Evolutionary conservation across 148 eudicot species (phyloP).

Genomic region (Rheum nobile): DNA sequence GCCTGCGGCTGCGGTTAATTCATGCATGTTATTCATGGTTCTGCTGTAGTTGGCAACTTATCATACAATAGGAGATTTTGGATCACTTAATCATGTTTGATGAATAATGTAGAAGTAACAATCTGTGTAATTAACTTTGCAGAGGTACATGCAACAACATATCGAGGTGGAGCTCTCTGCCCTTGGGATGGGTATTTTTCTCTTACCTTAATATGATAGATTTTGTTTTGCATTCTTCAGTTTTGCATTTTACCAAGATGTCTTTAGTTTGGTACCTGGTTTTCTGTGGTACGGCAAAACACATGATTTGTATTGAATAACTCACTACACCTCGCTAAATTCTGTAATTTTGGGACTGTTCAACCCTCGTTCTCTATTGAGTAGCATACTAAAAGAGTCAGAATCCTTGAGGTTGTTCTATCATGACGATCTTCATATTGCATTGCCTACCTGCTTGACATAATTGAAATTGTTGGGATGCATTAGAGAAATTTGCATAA

Average conservation of each 20-base stretch:
- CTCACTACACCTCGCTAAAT: not conserved
- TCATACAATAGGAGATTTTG: not conserved
- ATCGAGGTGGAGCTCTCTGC: slow-evolving; percentile 71
- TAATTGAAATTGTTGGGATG: not conserved
- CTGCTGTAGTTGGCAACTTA: not conserved
- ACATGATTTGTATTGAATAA: not conserved
- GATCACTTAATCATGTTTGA: not conserved
- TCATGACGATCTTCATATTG: not conserved
- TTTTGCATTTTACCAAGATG: not conserved
- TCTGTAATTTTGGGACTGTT: not conserved
- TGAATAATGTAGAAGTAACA: not conserved
- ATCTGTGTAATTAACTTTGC: slow-evolving; percentile 8
- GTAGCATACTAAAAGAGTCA: not conserved
- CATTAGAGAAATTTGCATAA: not conserved
- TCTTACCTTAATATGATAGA: not conserved
- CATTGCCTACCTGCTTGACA: not conserved
- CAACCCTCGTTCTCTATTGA: not conserved
- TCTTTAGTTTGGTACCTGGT: not conserved
- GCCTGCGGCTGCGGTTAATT: not conserved
- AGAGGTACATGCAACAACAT: slow-evolving; percentile 66
- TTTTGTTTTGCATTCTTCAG: not conserved
- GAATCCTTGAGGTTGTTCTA: not conserved
- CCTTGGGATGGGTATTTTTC: slow-evolving; percentile 60
- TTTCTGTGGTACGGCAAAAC: not conserved
- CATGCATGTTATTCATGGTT: not conserved